Base-by-base conservation (phyloP, 495 filamentous ascomycete species). In the Annulohypoxylon maeteangense region DNA sequence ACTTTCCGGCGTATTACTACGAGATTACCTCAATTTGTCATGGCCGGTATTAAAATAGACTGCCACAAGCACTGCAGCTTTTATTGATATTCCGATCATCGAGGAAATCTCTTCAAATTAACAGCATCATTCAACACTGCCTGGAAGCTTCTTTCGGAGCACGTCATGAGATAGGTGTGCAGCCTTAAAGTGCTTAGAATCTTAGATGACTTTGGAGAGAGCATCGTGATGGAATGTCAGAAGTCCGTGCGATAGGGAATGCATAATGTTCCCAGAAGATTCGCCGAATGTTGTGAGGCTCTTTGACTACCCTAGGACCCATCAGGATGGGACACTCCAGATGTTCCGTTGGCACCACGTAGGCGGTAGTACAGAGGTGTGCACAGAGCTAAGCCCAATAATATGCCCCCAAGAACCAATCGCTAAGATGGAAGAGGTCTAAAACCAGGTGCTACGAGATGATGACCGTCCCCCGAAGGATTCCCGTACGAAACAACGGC, bases 271-370 rank as follows among this genome's bases (percentile, higher is more conserved):
- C 48, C 36, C 57, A 23, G 44, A 56, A 23, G 56, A 56, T 68
- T 47, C 57, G 60, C 61, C 40, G 31, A 54, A 25, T 62, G 18
- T 50, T 47, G 65, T 73, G 70, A 73, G 70, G 70, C 70, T 73
- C 70, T 73, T 68, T 25, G 51, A 40, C 56, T 56, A 48, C 45
- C 65, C 23, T n/a, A 51, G 14, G 65, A 62, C 65, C 70, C 65
- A 69, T 65, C 56, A 58, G 62, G 20, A 73, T 69, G 70, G 70
- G 50, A 69, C 70, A 58, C 22, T 62, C 53, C 54, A 54, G 61
- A 66, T 48, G 62, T 51, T 55, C 65, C 56, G 65, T 69, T 73
- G 70, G 70, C 70, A 73, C 70, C 70, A 73, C 65, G 70, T 69
- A 73, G 65, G 45, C 18, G 62, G 70, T 73, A 56, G 18, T 34